Conservation (phyloP, 352 stramenopile genomes). For the Phytopythium helicoides region DNA sequence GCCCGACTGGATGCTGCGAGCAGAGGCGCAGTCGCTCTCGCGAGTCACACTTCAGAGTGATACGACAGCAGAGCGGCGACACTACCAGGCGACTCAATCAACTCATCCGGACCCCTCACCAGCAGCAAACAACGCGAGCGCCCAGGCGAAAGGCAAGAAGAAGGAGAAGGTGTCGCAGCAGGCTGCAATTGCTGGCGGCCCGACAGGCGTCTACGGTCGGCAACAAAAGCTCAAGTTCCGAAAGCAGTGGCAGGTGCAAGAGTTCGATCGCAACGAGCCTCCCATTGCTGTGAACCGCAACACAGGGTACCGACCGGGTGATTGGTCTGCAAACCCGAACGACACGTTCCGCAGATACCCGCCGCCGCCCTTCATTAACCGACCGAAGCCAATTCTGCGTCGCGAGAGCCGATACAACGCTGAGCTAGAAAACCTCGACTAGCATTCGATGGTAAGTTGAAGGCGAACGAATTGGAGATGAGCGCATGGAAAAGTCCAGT, state of each 20-base stretch:
- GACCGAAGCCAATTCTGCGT: conserved; percentile 42
- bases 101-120: neutral
- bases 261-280: conserved; percentile 40
- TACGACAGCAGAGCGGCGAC: conserved; percentile 16
- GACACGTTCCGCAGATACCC: conserved; percentile 5
- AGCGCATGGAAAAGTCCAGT: too few species aligned
- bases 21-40: conserved; percentile 53
- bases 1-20: conserved; percentile 68
- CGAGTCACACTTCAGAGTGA: conserved; percentile 64
- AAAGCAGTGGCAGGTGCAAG: conserved; percentile 48
- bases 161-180: conserved; percentile 26
- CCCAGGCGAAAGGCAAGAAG: neutral
- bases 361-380: conserved; percentile 11
- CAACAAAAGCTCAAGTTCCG: conserved; percentile 57
- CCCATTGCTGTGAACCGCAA: conserved; percentile 14
- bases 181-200: conserved; percentile 30
- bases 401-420: conserved; percentile 55
- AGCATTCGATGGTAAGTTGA: too few species aligned
- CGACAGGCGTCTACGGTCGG: conserved; percentile 57
- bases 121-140: too few species aligned
- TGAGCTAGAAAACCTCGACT: conserved; percentile 19
- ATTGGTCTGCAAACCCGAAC: conserved; percentile 11
- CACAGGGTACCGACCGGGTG: conserved; percentile 16
- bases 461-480: too few species aligned
- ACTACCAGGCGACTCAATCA: conserved; percentile 10